A percentile compares a stretch with the other conserved stretches of the same genome.
These are phyloP conservation scores for Acorus gramineus DNA, from an alignment of 106 monocot species.

Conservation along the genomic window DNA sequence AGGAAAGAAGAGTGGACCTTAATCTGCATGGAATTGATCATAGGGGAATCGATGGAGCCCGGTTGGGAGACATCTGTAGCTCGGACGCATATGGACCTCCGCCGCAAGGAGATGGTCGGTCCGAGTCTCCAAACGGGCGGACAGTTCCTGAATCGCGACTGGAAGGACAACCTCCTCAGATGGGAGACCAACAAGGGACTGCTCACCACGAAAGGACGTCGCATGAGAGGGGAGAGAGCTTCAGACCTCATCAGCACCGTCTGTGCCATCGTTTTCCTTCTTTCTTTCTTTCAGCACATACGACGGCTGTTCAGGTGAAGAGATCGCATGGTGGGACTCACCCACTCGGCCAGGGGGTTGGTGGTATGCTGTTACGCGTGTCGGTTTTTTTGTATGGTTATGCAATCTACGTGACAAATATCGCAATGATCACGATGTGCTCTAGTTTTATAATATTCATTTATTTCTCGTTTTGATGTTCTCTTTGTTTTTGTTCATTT, in stretches of 20 bases:
- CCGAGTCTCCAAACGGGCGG: neutral
- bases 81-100: slow-evolving; percentile 22
- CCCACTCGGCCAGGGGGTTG: too few species aligned
- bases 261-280: neutral
- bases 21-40: slow-evolving; percentile 67
- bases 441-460: too few species aligned
- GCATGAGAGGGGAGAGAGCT: neutral
- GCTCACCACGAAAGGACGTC: too few species aligned
- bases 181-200: neutral
- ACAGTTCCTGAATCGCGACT: too few species aligned
- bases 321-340: too few species aligned
- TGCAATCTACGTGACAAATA: too few species aligned
- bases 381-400: too few species aligned
- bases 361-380: too few species aligned
- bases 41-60: slow-evolving; percentile 48
- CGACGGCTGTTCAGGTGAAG: too few species aligned
- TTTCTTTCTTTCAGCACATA: neutral
- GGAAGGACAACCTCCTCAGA: neutral
- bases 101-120: neutral
- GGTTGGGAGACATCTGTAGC: slow-evolving; percentile 38
- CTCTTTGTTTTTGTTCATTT: too few species aligned
- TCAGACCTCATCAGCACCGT: neutral
- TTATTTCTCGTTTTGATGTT: too few species aligned
- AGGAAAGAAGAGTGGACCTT: slow-evolving; percentile 24
- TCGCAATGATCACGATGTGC: too few species aligned